A percentile compares a stretch with the other conserved stretches of the same genome.
These are phyloP conservation scores for Naganishia vishniacii DNA, from an alignment of 768 basidiomycete species.

Conservation along the genomic window DNA sequence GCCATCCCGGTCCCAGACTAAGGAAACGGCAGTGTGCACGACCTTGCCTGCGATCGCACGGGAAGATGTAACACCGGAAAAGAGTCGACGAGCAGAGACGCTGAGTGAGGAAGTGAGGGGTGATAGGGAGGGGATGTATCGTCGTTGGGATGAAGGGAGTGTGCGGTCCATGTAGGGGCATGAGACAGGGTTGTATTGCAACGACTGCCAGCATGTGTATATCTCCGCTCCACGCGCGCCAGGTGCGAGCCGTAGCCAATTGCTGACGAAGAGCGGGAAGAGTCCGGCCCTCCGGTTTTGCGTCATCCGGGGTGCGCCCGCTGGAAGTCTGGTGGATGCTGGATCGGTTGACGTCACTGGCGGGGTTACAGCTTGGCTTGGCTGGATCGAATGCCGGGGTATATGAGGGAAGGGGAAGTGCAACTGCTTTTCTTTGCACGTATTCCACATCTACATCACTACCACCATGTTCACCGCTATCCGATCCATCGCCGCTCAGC, in stretches of 20 bases:
- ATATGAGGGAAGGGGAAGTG: too few species aligned
- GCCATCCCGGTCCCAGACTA: not conserved
- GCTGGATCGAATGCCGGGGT: too few species aligned
- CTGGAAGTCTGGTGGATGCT: too few species aligned
- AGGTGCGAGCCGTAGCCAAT: too few species aligned
- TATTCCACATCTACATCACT: not conserved
- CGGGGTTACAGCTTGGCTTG: not conserved
- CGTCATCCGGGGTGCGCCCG: conserved; percentile 6
- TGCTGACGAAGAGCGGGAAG: too few species aligned
- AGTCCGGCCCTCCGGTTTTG: not conserved
- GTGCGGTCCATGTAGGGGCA: not conserved
- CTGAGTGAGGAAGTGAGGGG: not conserved
- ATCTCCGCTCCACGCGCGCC: too few species aligned
- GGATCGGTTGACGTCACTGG: not conserved
- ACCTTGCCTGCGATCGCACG: conserved; percentile 4
- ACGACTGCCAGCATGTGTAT: not conserved
- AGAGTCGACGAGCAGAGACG: not conserved
- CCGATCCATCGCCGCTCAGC: conserved; percentile 14
- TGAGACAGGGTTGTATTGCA: not conserved
- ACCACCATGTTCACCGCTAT: conserved; percentile 23
- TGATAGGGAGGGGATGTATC: conserved; percentile 11
- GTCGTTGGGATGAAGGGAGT: conserved; percentile 1
- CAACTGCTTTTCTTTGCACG: too few species aligned
- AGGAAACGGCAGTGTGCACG: conserved; percentile 4
- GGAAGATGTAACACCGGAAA: not conserved